Base-by-base conservation (phyloP, 352 stramenopile species). In the Blastocystis sp. region DNA sequence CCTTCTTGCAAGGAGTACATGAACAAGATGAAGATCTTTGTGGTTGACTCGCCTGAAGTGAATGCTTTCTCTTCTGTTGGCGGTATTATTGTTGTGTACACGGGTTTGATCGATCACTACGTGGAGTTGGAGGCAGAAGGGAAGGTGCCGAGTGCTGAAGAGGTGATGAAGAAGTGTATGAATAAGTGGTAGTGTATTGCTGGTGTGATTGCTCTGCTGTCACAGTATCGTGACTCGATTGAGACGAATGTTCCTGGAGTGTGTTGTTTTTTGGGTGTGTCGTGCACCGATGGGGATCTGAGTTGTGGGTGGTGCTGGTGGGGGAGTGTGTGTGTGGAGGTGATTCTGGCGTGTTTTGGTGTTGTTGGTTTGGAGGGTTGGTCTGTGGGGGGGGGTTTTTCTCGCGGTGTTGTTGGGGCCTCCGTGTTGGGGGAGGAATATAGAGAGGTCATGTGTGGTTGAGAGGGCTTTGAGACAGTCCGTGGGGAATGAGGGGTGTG, bases 1-100 rank as follows among this genome's bases (percentile, higher is more conserved):
- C 66, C 66, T 10, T 40, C 45, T n/a, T 60, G 66, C 66, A n/a
- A 77, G 42, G 42, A 77, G 66, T 77, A 77, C 43, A 60, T 77
- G 34, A 60, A 77, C 6, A 11, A 61, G 6, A 62, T 77, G 38
- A 77, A 77, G 54, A 17, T 77, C 11, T 10, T 77, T 61, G 66
- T 77, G 9, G 66, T 77, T 11, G 66, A 77, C 6, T 43, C n/a
- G 38, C 17, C 14, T 57, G 42, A 59, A 38, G 42, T 62, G 40
- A 77, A 77, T 61, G 66, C 66, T 7, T 77, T 61, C 34, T 28
- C 45, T 3, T 42, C 66, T 4, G 10, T 77, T n/a, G 66, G 66
- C 9, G 14, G 17, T 14, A 77, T 77, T 61, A 59, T 77, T 28
- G 34, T 77, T 10, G 28, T 77, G 11, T 77, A 62, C 54, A 77